A percentile compares a stretch with the other conserved stretches of the same genome.
Conservation (phyloP, 2,329 filamentous ascomycete genomes). For the Fusarium stilboides region DNA sequence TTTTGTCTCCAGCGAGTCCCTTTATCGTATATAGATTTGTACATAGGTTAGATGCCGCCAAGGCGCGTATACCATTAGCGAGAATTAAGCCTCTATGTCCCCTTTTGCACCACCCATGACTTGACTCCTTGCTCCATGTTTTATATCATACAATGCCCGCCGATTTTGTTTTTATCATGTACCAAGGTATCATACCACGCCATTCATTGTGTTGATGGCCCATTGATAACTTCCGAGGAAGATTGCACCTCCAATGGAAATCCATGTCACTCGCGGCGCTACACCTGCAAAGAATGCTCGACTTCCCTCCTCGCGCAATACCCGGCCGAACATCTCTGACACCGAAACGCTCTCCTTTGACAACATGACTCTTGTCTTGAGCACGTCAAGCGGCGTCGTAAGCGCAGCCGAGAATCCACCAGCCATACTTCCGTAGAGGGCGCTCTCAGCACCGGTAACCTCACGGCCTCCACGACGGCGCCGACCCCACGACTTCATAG, state of each 20-base stretch:
- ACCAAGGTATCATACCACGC: conserved; percentile 19
- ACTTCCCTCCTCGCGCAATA: conserved; percentile 75
- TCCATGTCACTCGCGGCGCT: conserved; percentile 92
- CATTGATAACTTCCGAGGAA: conserved; percentile 96
- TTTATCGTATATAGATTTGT: conserved; percentile 46
- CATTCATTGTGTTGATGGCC: conserved; percentile 79
- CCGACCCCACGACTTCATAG: conserved; percentile 81
- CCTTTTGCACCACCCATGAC: conserved; percentile 20
- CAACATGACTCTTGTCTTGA: conserved; percentile 98
- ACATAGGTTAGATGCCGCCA: conserved; percentile 43
- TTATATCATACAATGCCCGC: conserved; percentile 40
- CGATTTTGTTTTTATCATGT: conserved; percentile 8
- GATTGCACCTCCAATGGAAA: conserved; percentile 92
- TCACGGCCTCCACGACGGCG: conserved; percentile 58
- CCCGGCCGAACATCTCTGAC: conserved; percentile 71
- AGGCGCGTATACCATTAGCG: conserved; percentile 47
- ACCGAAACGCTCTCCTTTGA: conserved; percentile 77
- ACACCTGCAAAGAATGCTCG: conserved; percentile 81
- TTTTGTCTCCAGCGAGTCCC: conserved; percentile 33
- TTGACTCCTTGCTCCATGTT: conserved; percentile 31
- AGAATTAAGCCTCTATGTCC: conserved; percentile 38
- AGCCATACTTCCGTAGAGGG: conserved; percentile 84
- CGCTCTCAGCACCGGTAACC: conserved; percentile 83
- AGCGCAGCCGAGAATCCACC: conserved; percentile 88
- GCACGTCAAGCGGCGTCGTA: conserved; percentile 94